These are phyloP conservation scores for Dendrobium officinale DNA, from an alignment of 106 monocot species.

Conservation along the genomic window DNA sequence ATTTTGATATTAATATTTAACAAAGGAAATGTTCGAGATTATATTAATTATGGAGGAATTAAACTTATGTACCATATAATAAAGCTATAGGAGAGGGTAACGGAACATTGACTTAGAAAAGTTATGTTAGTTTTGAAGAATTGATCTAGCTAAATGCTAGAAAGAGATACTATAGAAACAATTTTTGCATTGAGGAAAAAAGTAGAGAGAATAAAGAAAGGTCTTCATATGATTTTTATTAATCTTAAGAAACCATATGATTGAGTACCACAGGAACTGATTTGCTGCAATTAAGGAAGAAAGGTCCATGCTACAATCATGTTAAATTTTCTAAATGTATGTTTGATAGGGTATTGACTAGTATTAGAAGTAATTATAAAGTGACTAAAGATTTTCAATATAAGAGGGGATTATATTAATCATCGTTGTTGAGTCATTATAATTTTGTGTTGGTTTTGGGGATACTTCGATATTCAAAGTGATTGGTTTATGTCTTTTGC, in stretches of 20 bases:
- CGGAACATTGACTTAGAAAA: background rate
- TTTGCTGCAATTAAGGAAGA: background rate
- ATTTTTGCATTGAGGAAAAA: background rate
- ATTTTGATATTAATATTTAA: background rate
- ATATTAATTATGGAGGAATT: background rate
- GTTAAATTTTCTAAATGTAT: background rate
- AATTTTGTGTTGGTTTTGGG: background rate
- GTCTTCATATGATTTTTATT: background rate
- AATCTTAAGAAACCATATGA: background rate
- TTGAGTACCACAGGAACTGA: background rate
- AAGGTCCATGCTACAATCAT: background rate
- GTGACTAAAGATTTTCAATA: background rate
- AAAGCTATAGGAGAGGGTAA: background rate
- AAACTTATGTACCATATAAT: background rate
- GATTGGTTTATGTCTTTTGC: background rate
- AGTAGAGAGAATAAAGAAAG: background rate
- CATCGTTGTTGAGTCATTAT: background rate
- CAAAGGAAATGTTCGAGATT: background rate
- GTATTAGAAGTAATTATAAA: background rate
- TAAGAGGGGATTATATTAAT: background rate
- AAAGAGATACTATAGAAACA: background rate
- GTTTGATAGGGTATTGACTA: background rate
- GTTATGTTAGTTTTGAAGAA: background rate
- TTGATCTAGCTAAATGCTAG: background rate
- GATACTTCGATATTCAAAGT: background rate